Conservation (phyloP, 2,329 filamentous ascomycete species). For the Byssochlamys sp. region DNA sequence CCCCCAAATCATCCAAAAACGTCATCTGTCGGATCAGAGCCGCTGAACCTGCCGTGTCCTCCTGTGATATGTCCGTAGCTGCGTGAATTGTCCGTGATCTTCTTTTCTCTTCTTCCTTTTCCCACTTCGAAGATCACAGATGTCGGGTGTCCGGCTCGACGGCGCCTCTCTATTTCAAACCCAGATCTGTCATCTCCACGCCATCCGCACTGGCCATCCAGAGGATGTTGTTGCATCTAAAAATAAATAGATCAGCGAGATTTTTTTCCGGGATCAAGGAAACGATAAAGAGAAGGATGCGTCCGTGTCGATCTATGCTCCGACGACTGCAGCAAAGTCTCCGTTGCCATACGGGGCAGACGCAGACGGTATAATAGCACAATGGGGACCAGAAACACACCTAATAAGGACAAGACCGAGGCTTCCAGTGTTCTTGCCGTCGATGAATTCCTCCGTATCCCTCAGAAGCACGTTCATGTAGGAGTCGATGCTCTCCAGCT, state of each 20-base stretch:
- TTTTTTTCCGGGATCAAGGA: not conserved
- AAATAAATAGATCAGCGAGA: conserved; percentile 1
- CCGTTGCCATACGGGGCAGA: not conserved
- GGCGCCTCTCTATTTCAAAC: conserved; percentile 20
- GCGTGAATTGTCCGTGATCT: not conserved
- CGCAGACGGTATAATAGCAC: not conserved
- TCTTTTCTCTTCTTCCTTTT: not conserved
- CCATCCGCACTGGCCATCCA: conserved; percentile 62
- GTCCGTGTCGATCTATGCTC: not conserved
- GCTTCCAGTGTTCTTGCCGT: conserved; percentile 72
- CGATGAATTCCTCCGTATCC: conserved; percentile 83
- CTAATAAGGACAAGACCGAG: conserved; percentile 88
- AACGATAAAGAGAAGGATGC: not conserved
- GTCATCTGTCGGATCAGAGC: not conserved
- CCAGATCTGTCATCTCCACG: conserved; percentile 38
- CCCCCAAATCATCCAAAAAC: not conserved
- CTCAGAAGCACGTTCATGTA: conserved; percentile 98
- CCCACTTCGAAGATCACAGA: not conserved
- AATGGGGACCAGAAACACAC: conserved; percentile 38
- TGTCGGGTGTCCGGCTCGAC: not conserved
- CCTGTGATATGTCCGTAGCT: not conserved
- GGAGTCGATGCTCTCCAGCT: conserved; percentile 82
- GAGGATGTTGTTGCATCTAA: conserved; percentile 89
- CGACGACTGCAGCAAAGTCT: not conserved
- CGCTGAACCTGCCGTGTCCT: not conserved